Evolutionary conservation across 495 filamentous ascomycete genomes (phyloP).

Genomic region (Extremus antarcticus): DNA sequence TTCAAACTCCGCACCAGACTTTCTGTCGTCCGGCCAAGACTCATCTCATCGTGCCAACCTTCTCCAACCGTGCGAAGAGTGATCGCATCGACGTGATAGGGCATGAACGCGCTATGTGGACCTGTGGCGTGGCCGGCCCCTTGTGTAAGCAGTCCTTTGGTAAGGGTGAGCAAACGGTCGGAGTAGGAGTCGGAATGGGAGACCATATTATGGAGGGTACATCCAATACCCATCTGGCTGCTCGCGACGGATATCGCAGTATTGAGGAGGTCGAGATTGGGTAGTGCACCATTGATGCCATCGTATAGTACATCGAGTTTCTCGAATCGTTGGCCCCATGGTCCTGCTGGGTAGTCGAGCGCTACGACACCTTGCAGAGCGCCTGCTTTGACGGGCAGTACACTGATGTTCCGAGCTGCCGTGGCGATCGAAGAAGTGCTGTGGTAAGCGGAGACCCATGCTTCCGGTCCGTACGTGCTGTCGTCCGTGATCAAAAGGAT

Average conservation of each 20-base stretch:
- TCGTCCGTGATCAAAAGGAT: constrained; percentile 84
- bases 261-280: constrained; percentile 92
- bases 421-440: constrained; percentile 58
- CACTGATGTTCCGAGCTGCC: constrained; percentile 39
- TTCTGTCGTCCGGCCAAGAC: constrained; percentile 78
- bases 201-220: constrained; percentile 77
- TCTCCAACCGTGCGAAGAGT: constrained; percentile 81
- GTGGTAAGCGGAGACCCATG: constrained; percentile 97
- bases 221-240: constrained; percentile 83
- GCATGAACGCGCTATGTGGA: constrained; percentile 89
- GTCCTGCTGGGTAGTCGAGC: constrained; percentile 67
- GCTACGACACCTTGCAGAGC: constrained; percentile 86
- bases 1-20: constrained; percentile 84
- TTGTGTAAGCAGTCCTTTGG: constrained; percentile 88
- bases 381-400: constrained; percentile 84
- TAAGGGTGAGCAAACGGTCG: constrained; percentile 75
- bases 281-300: constrained; percentile 89
- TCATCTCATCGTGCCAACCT: constrained; percentile 97
- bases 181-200: constrained; percentile 71
- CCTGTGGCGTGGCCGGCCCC: constrained; percentile 82
- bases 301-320: constrained; percentile 87
- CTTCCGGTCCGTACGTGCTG: constrained; percentile 81
- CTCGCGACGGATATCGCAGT: constrained; percentile 78
- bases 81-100: constrained; percentile 94
- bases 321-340: constrained; percentile 66